A percentile compares a stretch with the other conserved stretches of the same genome.
Conservation (phyloP, 169 alveolate species). For the Plasmodium falciparum region DNA sequence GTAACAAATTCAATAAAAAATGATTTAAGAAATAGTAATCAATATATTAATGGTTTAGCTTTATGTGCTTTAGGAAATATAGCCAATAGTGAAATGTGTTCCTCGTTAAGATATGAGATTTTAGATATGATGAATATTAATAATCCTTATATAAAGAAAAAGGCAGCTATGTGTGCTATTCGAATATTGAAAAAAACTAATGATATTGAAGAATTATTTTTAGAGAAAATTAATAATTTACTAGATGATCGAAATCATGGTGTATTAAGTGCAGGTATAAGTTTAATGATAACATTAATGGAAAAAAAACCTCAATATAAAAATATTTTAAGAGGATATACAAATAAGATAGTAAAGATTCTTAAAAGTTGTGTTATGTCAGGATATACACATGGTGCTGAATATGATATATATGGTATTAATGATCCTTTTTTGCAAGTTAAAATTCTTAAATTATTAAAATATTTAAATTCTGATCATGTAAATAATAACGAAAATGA, state of each 20-base stretch:
- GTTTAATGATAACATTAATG: conserved; percentile 92
- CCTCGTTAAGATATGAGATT: conserved; percentile 93
- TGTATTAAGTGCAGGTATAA: conserved; percentile 94
- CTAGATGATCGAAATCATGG: conserved; percentile 98
- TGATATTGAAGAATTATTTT: conserved; percentile 89
- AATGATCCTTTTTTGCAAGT: conserved; percentile 85
- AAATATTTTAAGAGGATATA: conserved; percentile 68
- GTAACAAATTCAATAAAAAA: conserved; percentile 98
- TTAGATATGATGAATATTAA: conserved; percentile 93
- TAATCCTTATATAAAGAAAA: conserved; percentile 96
- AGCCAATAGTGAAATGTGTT: conserved; percentile 98
- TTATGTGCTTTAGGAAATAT: conserved; percentile 98
- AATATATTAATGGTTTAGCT: conserved; percentile 97
- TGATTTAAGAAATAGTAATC: conserved; percentile 95
- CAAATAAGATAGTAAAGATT: conserved; percentile 78
- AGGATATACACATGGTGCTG: conserved; percentile 76
- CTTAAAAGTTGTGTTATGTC: conserved; percentile 77
- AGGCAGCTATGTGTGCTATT: conserved; percentile 94
- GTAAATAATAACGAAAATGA: conserved; percentile 35
- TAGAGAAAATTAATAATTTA: conserved; percentile 90
- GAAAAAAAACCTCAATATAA: conserved; percentile 90
- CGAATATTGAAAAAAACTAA: conserved; percentile 82
- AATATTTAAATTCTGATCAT: conserved; percentile 74
- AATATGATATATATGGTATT: conserved; percentile 79
- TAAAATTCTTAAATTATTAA: conserved; percentile 79